Conservation (phyloP, 345 rosid species). For the Limnanthes douglasii region DNA sequence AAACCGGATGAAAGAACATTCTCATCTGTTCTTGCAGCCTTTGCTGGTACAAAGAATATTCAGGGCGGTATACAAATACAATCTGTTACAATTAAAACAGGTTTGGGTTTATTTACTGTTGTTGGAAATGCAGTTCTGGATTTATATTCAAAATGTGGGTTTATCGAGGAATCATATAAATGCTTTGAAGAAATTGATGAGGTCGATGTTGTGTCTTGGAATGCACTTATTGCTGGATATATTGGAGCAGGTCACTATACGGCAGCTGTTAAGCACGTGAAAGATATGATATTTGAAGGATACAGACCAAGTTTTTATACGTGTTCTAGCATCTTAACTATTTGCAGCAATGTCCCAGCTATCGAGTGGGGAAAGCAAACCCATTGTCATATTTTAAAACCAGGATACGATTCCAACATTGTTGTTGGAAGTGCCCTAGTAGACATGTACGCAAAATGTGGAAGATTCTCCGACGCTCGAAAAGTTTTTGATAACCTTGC, state of each 20-base stretch:
- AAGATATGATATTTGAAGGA: slow-evolving; percentile 14
- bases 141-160: slow-evolving; percentile 19
- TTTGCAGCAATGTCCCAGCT: slow-evolving; percentile 12
- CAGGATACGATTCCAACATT: slow-evolving; percentile 13
- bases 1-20: slow-evolving; percentile 15
- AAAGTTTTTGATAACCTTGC: slow-evolving; percentile 15
- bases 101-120: slow-evolving; percentile 8
- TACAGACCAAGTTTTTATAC: slow-evolving; percentile 10
- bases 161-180: slow-evolving; percentile 9
- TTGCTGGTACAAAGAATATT: slow-evolving; percentile 9
- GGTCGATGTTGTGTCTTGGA: slow-evolving; percentile 23
- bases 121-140: slow-evolving; percentile 16
- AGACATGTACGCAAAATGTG: slow-evolving; percentile 24
- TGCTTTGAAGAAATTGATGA: slow-evolving; percentile 13
- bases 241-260: slow-evolving; percentile 9
- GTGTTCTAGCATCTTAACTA: slow-evolving; percentile 14
- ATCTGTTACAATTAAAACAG: slow-evolving; percentile 18
- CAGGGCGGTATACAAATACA: slow-evolving; percentile 17
- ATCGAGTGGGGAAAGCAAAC: slow-evolving; percentile 22
- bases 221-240: slow-evolving; percentile 16
- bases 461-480: slow-evolving; percentile 15
- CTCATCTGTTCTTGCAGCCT: slow-evolving; percentile 17
- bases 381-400: slow-evolving; percentile 20
- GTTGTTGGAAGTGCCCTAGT: slow-evolving; percentile 17
- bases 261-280: slow-evolving; percentile 10